Evolutionary conservation across 495 filamentous ascomycete species (phyloP).

Genomic region (Penicillium lividum): DNA sequence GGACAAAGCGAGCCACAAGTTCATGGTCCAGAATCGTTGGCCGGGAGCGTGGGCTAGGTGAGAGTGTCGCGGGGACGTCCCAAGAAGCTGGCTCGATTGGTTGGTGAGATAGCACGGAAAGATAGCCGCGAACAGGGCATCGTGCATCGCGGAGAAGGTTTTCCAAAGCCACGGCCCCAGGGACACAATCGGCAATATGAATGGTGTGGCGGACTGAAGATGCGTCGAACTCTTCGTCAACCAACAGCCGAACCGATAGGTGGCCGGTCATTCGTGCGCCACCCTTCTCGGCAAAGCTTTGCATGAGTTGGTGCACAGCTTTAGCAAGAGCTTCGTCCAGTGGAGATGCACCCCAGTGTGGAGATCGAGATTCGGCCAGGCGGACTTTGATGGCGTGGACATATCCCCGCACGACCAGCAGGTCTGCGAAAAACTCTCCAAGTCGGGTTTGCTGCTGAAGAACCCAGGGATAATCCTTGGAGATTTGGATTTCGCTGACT

Average conservation of each 20-base stretch:
- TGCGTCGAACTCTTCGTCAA: conserved; percentile 47
- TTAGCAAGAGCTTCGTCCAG: conserved; percentile 51
- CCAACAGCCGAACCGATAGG: conserved; percentile 65
- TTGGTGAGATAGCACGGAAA: conserved; percentile 33
- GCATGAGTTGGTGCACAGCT: conserved; percentile 63
- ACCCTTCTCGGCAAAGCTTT: conserved; percentile 50
- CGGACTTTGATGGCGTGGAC: conserved; percentile 66
- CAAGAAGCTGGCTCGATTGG: conserved; percentile 12
- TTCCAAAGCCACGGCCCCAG: conserved; percentile 33
- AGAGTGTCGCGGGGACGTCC: conserved; percentile 17
- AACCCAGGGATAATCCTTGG: conserved; percentile 59
- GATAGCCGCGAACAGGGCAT: conserved; percentile 35
- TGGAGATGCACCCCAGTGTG: conserved; percentile 57
- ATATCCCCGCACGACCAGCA: conserved; percentile 59
- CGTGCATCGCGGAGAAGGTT: conserved; percentile 29
- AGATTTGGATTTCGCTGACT: conserved; percentile 57
- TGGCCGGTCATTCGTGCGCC: conserved; percentile 64
- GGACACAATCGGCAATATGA: conserved; percentile 40
- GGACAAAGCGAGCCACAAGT: not conserved
- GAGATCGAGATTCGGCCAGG: conserved; percentile 34
- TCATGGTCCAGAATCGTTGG: conserved; percentile 1
- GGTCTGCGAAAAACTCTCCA: conserved; percentile 68
- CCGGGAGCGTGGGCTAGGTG: conserved; percentile 6
- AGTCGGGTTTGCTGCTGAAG: conserved; percentile 67
- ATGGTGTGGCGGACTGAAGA: conserved; percentile 42